These are phyloP conservation scores for Penicillium goetzii DNA, from an alignment of 495 filamentous ascomycete genomes.

Conservation along the genomic window DNA sequence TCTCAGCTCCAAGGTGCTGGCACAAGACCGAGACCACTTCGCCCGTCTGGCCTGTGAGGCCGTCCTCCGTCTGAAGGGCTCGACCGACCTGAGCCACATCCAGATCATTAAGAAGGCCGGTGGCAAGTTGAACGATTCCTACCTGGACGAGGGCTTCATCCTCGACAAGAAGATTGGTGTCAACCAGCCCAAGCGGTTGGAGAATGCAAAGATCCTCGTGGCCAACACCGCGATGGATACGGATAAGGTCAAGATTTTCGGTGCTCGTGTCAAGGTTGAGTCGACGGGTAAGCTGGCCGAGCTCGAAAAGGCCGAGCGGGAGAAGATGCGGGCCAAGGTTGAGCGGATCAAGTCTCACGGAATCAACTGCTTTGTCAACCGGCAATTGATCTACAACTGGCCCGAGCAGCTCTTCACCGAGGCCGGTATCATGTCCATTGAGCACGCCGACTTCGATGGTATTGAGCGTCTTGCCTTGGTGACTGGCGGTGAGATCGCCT, in stretches of 20 bases:
- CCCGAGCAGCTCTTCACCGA: slow-evolving; percentile 98
- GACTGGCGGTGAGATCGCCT: slow-evolving; percentile 95
- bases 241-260: slow-evolving; percentile 99
- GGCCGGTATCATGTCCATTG: slow-evolving; percentile 96
- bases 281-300: slow-evolving; percentile 95
- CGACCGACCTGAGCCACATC: slow-evolving; percentile 94
- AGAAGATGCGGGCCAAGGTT: slow-evolving; percentile 99
- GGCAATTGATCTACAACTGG: slow-evolving; percentile 99
- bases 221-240: slow-evolving; percentile 99
- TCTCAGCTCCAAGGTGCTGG: slow-evolving; percentile 93
- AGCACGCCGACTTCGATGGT: slow-evolving; percentile 98
- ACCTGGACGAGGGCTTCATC: slow-evolving; percentile 97
- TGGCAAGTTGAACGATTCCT: slow-evolving; percentile 95
- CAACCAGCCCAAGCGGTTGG: slow-evolving; percentile 95
- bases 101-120: slow-evolving; percentile 99
- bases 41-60: slow-evolving; percentile 90
- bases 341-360: slow-evolving; percentile 98
- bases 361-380: slow-evolving; percentile 99
- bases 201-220: slow-evolving; percentile 97
- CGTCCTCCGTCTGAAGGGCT: slow-evolving; percentile 85
- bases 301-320: slow-evolving; percentile 93
- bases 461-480: slow-evolving; percentile 94
- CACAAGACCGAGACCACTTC: slow-evolving; percentile 93
- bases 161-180: slow-evolving; percentile 98
- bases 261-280: slow-evolving; percentile 89